Percentiles rank a stretch among this genome's conserved stretches.
Evolutionary conservation across 1,139 yeast species (phyloP).

Genomic region (Suhomyces maxii): DNA sequence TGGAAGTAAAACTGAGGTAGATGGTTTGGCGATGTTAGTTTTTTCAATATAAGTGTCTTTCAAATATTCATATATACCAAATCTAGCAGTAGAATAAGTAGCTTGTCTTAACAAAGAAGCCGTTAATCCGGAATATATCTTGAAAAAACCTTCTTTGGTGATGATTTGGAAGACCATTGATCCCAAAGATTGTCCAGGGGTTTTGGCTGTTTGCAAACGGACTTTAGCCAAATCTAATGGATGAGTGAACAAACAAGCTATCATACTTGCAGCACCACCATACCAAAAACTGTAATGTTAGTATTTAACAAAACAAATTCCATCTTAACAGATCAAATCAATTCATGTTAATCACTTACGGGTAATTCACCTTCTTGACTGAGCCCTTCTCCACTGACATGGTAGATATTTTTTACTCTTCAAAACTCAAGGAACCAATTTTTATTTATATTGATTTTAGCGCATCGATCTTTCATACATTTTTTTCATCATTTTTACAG

Average conservation of each 20-base stretch:
- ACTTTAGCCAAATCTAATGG: constrained; percentile 87
- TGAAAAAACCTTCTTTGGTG: constrained; percentile 62
- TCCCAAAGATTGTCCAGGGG: constrained; percentile 60
- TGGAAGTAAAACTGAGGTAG: constrained; percentile 56
- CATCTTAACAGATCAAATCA: not conserved
- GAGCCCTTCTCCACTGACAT: constrained; percentile 6
- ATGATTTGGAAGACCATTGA: constrained; percentile 63
- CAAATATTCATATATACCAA: constrained; percentile 77
- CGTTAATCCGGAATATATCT: constrained; percentile 75
- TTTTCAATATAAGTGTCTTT: constrained; percentile 54
- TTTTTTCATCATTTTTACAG: not conserved
- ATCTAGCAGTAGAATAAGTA: constrained; percentile 82
- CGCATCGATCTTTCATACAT: constrained; percentile 4
- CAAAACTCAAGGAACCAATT: not conserved
- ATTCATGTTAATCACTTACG: constrained; percentile 12
- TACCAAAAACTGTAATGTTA: constrained; percentile 42
- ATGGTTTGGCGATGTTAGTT: constrained; percentile 33
- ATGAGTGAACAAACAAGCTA: constrained; percentile 64
- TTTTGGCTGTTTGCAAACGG: constrained; percentile 71
- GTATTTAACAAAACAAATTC: constrained; percentile 4
- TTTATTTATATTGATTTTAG: not conserved
- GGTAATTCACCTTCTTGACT: constrained; percentile 15
- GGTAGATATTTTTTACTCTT: not conserved
- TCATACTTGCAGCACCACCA: constrained; percentile 65
- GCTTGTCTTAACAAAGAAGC: constrained; percentile 85